These are phyloP conservation scores for Leishmania guyanensis DNA, from an alignment of 208 protist species.

Conservation along the genomic window DNA sequence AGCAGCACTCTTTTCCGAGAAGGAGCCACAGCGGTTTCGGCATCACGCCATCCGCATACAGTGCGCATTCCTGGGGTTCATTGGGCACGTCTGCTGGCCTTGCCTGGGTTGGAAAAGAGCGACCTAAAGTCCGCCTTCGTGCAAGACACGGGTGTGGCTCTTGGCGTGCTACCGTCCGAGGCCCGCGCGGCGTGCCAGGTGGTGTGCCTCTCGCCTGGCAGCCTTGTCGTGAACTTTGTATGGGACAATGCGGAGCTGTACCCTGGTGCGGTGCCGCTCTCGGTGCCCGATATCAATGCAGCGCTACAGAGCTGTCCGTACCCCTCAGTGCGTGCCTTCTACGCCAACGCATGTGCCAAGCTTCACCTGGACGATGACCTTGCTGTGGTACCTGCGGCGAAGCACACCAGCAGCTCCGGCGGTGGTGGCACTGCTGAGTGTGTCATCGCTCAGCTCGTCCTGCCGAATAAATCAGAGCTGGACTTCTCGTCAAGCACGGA, in stretches of 20 bases:
- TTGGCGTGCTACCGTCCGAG: conserved; percentile 29
- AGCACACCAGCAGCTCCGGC: not conserved
- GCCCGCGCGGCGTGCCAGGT: conserved; percentile 27
- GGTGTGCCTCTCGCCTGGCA: conserved; percentile 15
- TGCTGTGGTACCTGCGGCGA: not conserved
- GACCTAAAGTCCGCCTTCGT: conserved; percentile 22
- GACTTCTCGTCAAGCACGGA: no score
- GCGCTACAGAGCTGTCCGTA: conserved; percentile 27
- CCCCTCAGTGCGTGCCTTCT: conserved; percentile 20
- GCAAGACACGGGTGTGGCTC: conserved; percentile 8
- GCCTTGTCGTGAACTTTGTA: conserved; percentile 24
- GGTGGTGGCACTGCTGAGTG: not conserved
- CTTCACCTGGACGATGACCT: conserved; percentile 19
- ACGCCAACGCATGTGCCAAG: conserved; percentile 16
- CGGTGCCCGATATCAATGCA: conserved; percentile 33
- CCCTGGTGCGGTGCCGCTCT: conserved; percentile 20
- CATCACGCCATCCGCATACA: conserved; percentile 18
- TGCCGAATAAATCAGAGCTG: conserved; percentile 11
- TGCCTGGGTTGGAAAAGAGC: conserved; percentile 1
- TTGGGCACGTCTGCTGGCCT: conserved; percentile 20
- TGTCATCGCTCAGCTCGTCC: not conserved
- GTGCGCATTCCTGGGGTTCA: conserved; percentile 23
- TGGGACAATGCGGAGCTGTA: conserved; percentile 33
- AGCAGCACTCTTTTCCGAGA: no score
- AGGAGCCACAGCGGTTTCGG: conserved; percentile 1